phyloP scores from a whole-genome alignment of 2,329 filamentous ascomycete genomes.

The Microascus cirrosus region DNA sequence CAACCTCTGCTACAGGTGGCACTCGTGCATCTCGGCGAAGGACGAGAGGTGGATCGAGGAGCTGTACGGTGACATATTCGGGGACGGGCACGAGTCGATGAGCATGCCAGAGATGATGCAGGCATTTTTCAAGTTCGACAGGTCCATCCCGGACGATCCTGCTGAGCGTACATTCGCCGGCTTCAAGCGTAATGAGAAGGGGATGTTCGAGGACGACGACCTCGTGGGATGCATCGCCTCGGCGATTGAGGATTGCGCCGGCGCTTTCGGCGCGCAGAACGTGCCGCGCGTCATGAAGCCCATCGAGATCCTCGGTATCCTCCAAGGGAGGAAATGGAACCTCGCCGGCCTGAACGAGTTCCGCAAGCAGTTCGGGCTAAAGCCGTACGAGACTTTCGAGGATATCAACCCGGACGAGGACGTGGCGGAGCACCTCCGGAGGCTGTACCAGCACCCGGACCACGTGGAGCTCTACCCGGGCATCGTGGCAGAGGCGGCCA shows the following conservation, averaged over 20 bases:
- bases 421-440: conserved; percentile 52
- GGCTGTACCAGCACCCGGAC: conserved; percentile 68
- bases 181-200: conserved; percentile 53
- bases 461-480: conserved; percentile 74
- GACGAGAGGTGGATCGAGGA: conserved; percentile 75
- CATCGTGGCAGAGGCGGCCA: conserved; percentile 64
- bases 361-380: conserved; percentile 68
- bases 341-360: conserved; percentile 75
- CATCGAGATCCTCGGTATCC: conserved; percentile 71
- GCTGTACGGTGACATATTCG: conserved; percentile 35
- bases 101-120: conserved; percentile 48
- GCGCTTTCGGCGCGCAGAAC: conserved; percentile 62
- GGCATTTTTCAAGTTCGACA: conserved; percentile 53
- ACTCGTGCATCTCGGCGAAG: conserved; percentile 62
- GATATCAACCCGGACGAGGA: conserved; percentile 72
- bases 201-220: conserved; percentile 64
- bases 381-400: conserved; percentile 66
- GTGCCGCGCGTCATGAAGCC: conserved; percentile 64
- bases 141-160: conserved; percentile 52
- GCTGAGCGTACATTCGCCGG: conserved; percentile 56
- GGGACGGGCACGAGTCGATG: conserved; percentile 20
- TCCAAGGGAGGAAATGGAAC: conserved; percentile 68
- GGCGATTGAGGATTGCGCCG: conserved; percentile 67
- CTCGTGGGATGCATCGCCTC: conserved; percentile 58
- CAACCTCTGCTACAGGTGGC: conserved; percentile 82